phyloP scores from a whole-genome alignment of 371 early-diverging fungal species.

The Scutellospora calospora region DNA sequence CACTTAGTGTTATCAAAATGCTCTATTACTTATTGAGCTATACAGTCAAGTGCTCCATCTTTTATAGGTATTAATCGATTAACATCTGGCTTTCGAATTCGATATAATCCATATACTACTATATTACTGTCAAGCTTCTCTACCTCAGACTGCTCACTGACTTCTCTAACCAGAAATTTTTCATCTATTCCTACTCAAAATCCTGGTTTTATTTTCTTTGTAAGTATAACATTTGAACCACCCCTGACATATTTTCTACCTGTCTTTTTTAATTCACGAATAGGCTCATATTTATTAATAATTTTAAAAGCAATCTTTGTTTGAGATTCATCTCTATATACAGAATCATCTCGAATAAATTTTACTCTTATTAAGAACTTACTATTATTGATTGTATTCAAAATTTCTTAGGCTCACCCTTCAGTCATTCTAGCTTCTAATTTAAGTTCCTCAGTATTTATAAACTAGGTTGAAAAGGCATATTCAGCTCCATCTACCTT shows the following conservation, averaged over 20 bases:
- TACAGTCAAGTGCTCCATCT: conserved; percentile 25
- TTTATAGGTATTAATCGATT: conserved; percentile 31
- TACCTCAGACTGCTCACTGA: not conserved
- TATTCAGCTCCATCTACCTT: no score
- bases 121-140: not conserved
- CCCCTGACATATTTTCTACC: not conserved
- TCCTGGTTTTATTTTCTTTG: no score
- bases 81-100: conserved; percentile 31
- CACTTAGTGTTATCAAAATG: no score
- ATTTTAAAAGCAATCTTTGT: no score
- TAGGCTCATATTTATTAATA: no score
- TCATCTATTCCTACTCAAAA: conserved; percentile 21
- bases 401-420: not conserved
- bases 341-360: no score
- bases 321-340: no score
- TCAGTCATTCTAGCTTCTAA: conserved; percentile 27
- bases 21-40: conserved; percentile 14
- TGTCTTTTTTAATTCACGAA: no score
- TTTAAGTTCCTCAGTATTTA: no score
- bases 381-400: conserved; percentile 3
- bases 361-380: no score
- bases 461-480: no score
- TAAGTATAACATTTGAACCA: conserved; percentile 6
- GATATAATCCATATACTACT: conserved; percentile 26
- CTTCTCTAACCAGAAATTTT: not conserved